Conservation (phyloP, 768 basidiomycete species). For the Leccinellum luteum region DNA sequence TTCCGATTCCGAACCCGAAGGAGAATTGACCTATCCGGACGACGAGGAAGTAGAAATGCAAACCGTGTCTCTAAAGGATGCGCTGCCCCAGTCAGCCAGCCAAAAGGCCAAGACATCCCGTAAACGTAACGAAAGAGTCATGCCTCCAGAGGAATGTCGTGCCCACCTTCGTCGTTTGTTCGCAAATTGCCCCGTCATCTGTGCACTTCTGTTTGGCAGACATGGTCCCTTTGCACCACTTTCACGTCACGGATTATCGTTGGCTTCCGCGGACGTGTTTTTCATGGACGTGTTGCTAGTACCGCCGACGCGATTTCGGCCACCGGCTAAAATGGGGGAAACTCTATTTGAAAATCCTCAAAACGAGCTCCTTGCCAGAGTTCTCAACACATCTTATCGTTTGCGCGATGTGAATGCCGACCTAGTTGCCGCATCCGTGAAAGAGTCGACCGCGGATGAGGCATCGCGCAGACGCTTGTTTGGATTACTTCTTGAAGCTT, state of each 20-base stretch:
- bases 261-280: constrained; percentile 91
- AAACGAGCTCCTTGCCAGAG: constrained; percentile 82
- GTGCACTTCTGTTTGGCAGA: constrained; percentile 85
- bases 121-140: constrained; percentile 86
- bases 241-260: constrained; percentile 55
- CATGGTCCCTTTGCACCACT: constrained; percentile 81
- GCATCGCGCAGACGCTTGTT: constrained; percentile 54
- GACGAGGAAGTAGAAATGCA: constrained; percentile 47
- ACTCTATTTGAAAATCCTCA: constrained; percentile 95
- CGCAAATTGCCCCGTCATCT: constrained; percentile 75
- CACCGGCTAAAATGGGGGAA: constrained; percentile 88
- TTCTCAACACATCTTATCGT: constrained; percentile 77
- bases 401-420: constrained; percentile 74
- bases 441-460: constrained; percentile 53
- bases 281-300: constrained; percentile 93
- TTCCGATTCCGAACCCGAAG: constrained; percentile 48
- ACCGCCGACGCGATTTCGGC: constrained; percentile 93
- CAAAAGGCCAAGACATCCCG: constrained; percentile 73
- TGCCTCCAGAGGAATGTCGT: constrained; percentile 90
- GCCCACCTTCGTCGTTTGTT: constrained; percentile 91
- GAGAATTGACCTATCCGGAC: constrained; percentile 48
- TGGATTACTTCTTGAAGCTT: constrained; percentile 66
- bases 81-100: constrained; percentile 69
- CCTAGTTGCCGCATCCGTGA: constrained; percentile 58
- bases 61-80: constrained; percentile 24